A percentile compares a stretch with the other conserved stretches of the same genome.
phyloP scores from a whole-genome alignment of 164 flowering plant genomes.

The Tinospora cordifolia region DNA sequence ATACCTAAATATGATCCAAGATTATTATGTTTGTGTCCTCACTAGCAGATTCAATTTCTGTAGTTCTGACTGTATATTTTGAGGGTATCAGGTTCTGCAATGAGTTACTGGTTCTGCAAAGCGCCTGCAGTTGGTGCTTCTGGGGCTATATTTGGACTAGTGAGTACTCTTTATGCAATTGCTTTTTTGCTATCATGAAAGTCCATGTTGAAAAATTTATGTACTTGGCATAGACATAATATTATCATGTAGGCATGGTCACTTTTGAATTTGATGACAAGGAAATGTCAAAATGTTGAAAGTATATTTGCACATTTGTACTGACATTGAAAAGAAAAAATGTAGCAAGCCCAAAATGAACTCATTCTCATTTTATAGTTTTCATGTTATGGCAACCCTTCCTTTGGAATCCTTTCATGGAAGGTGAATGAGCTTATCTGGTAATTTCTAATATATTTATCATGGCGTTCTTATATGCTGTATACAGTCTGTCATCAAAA shows the following conservation, averaged over 20 bases:
- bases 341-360: not conserved
- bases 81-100: slow-evolving; percentile 55
- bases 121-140: slow-evolving; percentile 90
- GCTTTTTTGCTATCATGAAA: not conserved
- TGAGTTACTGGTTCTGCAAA: slow-evolving; percentile 70
- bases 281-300: not conserved
- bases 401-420: not conserved
- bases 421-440: no score
- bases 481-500: no score
- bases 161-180: slow-evolving; percentile 25
- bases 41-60: not conserved
- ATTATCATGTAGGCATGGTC: no score
- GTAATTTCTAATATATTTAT: no score
- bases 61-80: slow-evolving; percentile 18
- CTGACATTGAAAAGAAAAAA: not conserved
- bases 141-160: slow-evolving; percentile 92
- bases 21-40: slow-evolving; percentile 16
- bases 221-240: no score
- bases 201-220: not conserved
- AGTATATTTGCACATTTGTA: no score
- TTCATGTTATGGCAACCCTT: not conserved
- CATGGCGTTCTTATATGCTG: no score
- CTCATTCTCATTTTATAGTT: no score
- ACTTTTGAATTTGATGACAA: not conserved
- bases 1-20: slow-evolving; percentile 8